Evolutionary conservation across 805 yeast genomes (phyloP), one percentile per base, ranked within the genome.

Genomic region (Suhomyces kilbournensis): DNA sequence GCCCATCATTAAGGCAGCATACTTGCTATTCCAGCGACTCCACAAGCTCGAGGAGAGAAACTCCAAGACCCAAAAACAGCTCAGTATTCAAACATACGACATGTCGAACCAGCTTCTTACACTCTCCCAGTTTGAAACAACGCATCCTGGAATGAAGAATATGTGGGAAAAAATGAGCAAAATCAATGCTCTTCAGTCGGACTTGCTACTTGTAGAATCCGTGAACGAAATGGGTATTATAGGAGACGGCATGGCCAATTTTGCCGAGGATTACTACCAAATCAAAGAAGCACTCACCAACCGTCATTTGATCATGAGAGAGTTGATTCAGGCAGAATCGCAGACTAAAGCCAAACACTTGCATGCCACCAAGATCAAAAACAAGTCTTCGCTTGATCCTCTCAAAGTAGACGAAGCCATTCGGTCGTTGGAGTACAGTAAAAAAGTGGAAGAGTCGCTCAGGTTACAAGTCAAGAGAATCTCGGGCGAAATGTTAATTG

Each of bases 241-340:
- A 34, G 91, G 89, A 1, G 97, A 93, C 60, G 87, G 87, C 1
- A 65, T 90, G 14, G 82, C 77, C 51, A 74, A 80, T 60, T 72
- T 90, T 26, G 73, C 83, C 3, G 80, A 81, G 55, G 97, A 92
- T 60, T 86, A 94, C 14, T 94, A 86, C 67, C 85, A 87, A 53
- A 86, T 92, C 52, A 94, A 94, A 68, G 99, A 94, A 69, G 86
- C 97, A 0, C 74, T 94, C 50, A 94, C 99, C 0, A 92, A 93
- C 69, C 78, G 99, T 53, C 97, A 94, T 67, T 75, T 94, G 52
- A 71, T 93, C 38, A 94, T 94, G 97, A 80, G 97, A 50, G 99
- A 94, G 58, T 74, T 90, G 48, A 62, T 81, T 30, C 87, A 82
- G 63, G 92, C 97, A 1, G 96, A 92, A 66, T 82, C 84, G 7